Evolutionary conservation across 495 filamentous ascomycete species (phyloP), one percentile per base, ranked within the genome.

Genomic region (Elaphomyces granulatus): DNA sequence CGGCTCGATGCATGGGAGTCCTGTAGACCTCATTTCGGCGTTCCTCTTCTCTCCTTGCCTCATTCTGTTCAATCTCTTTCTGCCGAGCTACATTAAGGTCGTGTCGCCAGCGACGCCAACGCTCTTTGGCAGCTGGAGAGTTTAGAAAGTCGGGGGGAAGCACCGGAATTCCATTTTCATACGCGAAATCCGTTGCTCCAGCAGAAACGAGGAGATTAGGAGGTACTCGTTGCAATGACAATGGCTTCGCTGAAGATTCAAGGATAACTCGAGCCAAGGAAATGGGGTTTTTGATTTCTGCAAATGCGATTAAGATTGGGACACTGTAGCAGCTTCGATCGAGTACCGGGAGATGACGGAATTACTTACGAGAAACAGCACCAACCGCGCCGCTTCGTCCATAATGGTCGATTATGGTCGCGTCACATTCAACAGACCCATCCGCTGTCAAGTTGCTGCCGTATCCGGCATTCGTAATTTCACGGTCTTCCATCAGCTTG

Each of bases 391-490:
- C 90, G 58, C 87, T 95, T 48, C 85, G 76, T 8, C 90, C 90
- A 34, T 75, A 64, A 51, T 95, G 83, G 51, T 98, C 87, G 28
- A 96, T 78, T 28, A 98, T 74, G 0, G 83, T 83, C 23, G 90
- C 92, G 60, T 98, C 90, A 50, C 87, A 86, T 53, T 98, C 92
- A 17, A 94, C 90, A 12, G 75, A 72, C 2, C 90, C 90, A 46
- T 95, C 80, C 37, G 87, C 78, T 34, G 79, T 75, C n/a, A 95
- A 60, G 50, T 98, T 98, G 61, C 92, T 96, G 21, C 92, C 92
- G 49, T 80, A 95, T 12, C 92, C 90, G 12, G 87, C 80, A 58
- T 98, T 98, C 16, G 92, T 96, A 50, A 98, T 94, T 47, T 94
- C 84, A 34, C 78, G 75, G 51, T 98, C 83, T 56, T 98, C 90